phyloP scores from a whole-genome alignment of 345 rosid genomes.

The Psidium friedrichsthalianum region DNA sequence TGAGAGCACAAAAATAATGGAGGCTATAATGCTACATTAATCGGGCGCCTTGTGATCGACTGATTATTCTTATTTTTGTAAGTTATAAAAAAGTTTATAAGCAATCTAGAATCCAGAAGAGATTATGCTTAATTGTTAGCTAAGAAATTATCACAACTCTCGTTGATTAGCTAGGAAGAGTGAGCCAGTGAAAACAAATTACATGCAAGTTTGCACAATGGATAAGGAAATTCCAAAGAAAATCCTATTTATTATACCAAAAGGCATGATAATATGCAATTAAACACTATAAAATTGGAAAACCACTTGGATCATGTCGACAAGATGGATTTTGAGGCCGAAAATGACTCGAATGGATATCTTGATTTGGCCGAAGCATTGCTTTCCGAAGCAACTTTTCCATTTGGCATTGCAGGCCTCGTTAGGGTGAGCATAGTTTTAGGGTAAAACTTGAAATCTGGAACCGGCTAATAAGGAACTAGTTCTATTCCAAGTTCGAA shows the following conservation, averaged over 20 bases:
- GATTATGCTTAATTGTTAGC: not conserved
- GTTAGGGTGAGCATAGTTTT: too few species aligned
- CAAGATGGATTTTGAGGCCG: too few species aligned
- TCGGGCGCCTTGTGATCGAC: too few species aligned
- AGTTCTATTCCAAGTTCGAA: too few species aligned
- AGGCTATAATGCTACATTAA: not conserved
- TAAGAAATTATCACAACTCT: not conserved
- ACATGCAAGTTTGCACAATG: not conserved
- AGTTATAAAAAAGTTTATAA: not conserved
- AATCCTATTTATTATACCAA: not conserved
- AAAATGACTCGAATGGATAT: not conserved
- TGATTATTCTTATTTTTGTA: not conserved
- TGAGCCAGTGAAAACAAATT: not conserved
- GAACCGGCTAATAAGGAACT: too few species aligned
- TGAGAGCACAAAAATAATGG: not conserved
- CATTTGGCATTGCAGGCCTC: not conserved
- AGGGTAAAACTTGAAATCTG: too few species aligned
- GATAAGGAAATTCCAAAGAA: not conserved
- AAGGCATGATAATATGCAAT: not conserved
- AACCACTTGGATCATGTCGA: not conserved
- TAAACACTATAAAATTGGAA: not conserved
- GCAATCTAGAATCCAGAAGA: not conserved
- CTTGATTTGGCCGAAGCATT: not conserved
- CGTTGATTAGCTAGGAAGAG: not conserved
- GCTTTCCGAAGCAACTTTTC: not conserved